These are phyloP conservation scores for Schwanniomyces polymorphus DNA, from an alignment of 805 yeast genomes.

Conservation along the genomic window DNA sequence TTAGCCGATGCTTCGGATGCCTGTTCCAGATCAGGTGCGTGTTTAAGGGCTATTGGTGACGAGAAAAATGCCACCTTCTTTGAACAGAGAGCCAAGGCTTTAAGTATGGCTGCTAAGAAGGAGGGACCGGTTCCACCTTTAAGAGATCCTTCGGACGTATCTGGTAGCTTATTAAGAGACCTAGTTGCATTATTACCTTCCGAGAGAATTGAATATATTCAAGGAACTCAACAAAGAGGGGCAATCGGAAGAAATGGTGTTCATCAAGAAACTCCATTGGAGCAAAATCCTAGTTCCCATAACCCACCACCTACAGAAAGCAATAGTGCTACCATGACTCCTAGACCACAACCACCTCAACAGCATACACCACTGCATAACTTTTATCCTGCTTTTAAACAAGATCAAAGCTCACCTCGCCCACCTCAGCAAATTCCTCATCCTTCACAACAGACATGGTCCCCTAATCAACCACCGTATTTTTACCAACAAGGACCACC, in stretches of 20 bases:
- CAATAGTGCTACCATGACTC: slow-evolving; percentile 5
- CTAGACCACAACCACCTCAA: slow-evolving; percentile 8
- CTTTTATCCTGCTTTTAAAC: slow-evolving; percentile 11
- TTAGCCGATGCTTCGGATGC: slow-evolving; percentile 61
- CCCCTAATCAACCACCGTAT: slow-evolving; percentile 20
- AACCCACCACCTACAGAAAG: slow-evolving; percentile 13
- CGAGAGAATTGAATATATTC: slow-evolving; percentile 40
- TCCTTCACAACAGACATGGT: slow-evolving; percentile 28
- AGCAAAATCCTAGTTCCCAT: slow-evolving; percentile 7
- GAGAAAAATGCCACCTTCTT: slow-evolving; percentile 37
- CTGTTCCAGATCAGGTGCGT: slow-evolving; percentile 49
- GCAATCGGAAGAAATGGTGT: neutral
- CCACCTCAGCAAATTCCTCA: slow-evolving; percentile 24
- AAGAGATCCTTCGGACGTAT: slow-evolving; percentile 50
- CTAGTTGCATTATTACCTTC: slow-evolving; percentile 41
- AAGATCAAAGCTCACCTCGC: slow-evolving; percentile 14
- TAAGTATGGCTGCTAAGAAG: slow-evolving; percentile 43
- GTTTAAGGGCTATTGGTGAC: slow-evolving; percentile 50
- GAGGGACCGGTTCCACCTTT: slow-evolving; percentile 46
- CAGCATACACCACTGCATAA: slow-evolving; percentile 13
- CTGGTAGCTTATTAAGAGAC: slow-evolving; percentile 41
- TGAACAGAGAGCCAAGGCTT: slow-evolving; percentile 44
- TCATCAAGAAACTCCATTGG: slow-evolving; percentile 7
- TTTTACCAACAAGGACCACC: slow-evolving; percentile 18
- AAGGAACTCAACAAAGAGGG: slow-evolving; percentile 13